Evolutionary conservation across 2,329 filamentous ascomycete species (phyloP).

Genomic region (Xylaria polymorpha): DNA sequence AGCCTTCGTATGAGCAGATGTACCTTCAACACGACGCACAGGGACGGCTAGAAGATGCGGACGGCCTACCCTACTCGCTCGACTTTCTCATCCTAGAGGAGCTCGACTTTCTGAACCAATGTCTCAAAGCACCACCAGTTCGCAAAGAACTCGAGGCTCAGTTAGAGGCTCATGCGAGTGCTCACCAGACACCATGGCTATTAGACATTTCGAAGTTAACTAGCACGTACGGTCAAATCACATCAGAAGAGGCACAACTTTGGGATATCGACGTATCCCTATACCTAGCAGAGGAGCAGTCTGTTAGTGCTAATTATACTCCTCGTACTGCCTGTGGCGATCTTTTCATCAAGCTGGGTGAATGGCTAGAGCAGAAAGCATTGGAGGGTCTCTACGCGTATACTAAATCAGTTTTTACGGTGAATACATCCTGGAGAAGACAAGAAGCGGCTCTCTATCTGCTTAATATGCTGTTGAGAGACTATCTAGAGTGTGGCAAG

Average conservation of each 20-base stretch:
- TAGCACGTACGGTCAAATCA: constrained; percentile 88
- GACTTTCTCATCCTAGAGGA: constrained; percentile 95
- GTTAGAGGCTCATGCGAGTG: constrained; percentile 69
- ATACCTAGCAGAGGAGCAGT: constrained; percentile 94
- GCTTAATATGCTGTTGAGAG: constrained; percentile 83
- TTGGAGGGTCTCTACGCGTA: constrained; percentile 83
- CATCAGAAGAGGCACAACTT: constrained; percentile 89
- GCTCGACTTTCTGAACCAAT: constrained; percentile 92
- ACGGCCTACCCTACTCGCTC: constrained; percentile 91
- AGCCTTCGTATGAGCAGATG: constrained; percentile 79
- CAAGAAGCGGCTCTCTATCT: constrained; percentile 88
- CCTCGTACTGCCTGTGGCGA: constrained; percentile 93
- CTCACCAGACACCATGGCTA: constrained; percentile 80
- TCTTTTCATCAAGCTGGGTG: constrained; percentile 89
- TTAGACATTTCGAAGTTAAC: constrained; percentile 88
- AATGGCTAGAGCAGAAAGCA: constrained; percentile 83
- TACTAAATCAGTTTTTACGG: constrained; percentile 78
- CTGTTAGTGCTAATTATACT: constrained; percentile 95
- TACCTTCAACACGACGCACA: constrained; percentile 90
- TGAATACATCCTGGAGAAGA: constrained; percentile 65
- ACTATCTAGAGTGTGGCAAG: constrained; percentile 83
- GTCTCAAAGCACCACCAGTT: constrained; percentile 87
- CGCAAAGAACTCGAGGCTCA: constrained; percentile 89
- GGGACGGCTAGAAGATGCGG: constrained; percentile 87
- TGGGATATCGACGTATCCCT: constrained; percentile 98